A percentile compares a stretch with the other conserved stretches of the same genome.
These are phyloP conservation scores for Saprolegnia parasitica DNA, from an alignment of 352 stramenopile species.

Conservation along the genomic window DNA sequence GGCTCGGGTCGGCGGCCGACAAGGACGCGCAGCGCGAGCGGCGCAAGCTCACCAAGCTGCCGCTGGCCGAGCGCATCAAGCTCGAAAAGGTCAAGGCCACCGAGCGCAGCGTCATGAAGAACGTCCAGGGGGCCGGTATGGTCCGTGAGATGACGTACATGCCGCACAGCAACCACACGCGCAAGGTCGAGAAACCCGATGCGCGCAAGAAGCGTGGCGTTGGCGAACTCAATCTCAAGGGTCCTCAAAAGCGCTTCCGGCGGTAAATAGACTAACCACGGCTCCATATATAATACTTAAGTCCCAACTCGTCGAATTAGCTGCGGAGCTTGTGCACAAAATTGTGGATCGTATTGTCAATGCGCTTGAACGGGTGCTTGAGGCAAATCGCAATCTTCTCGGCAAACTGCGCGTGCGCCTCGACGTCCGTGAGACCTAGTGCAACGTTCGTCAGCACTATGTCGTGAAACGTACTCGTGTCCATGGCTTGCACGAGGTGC, in stretches of 20 bases:
- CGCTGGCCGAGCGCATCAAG: conserved; percentile 67
- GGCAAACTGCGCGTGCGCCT: conserved; percentile 60
- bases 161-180: conserved; percentile 62
- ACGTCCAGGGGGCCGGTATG: conserved; percentile 32
- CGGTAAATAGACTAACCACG: conserved; percentile 1
- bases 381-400: conserved; percentile 79
- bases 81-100: conserved; percentile 68
- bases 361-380: conserved; percentile 80
- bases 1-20: conserved; percentile 64
- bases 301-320: background rate
- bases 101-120: conserved; percentile 79
- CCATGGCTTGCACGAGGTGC: conserved; percentile 73
- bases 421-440: conserved; percentile 57
- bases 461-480: conserved; percentile 29
- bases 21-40: conserved; percentile 65
- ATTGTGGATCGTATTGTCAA: conserved; percentile 86
- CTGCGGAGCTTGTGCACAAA: conserved; percentile 37
- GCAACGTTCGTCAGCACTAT: background rate
- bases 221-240: conserved; percentile 58
- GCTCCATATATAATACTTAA: conserved; percentile 14
- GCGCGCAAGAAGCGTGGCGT: conserved; percentile 74
- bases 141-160: conserved; percentile 48
- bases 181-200: conserved; percentile 64
- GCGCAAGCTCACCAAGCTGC: conserved; percentile 72
- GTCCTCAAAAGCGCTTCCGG: conserved; percentile 7